Evolutionary conservation across 225 moss, liverwort and hornwort species (phyloP), one percentile per base, ranked within the genome.

Genomic region (Pleurozium schreberi): DNA sequence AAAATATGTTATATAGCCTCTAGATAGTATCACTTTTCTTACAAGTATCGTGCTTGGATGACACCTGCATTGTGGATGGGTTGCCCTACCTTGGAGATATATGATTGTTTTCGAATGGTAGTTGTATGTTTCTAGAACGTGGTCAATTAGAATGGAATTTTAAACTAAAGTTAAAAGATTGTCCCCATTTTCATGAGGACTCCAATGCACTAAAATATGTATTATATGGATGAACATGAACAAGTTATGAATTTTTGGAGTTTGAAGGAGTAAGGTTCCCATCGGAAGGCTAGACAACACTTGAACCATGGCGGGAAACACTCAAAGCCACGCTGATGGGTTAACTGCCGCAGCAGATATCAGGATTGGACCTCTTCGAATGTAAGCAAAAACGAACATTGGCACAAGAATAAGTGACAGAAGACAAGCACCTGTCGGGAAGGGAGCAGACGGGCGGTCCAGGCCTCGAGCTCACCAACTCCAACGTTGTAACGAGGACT

Each of bases 371-470:
- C 25, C 57, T 58, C 50, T 55, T 38, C 12, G 36, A 80, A 58
- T 57, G 66, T 26, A 34, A 28, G 34, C 73, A 84, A 40, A 27
- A 77, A 81, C 20, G 27, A 61, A 49, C 20, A 30, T 13, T 43
- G 61, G 38, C 76, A 60, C 21, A 69, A 8, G 53, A 45, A 67
- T 53, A 62, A 67, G 66, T 27, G 62, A 42, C 18, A 57, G 74
- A 76, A 64, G 53, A 80, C 61, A 81, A 45, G 69, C 71, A 90
- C 96, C 96, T 97, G 96, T 75, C 96, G 95, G 87, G 97, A 97
- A 57, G 97, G 97, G 77, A 97, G 94, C 75, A 97, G 95, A 87
- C 97, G 91, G 27, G 97, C 97, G 65, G 96, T 97, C 97, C 96
- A 97, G 50, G 96, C 97, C 90, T 97, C 96, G 21, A 97, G 93